Base-by-base conservation (phyloP, 352 stramenopile species). In the Peronospora destructor region DNA sequence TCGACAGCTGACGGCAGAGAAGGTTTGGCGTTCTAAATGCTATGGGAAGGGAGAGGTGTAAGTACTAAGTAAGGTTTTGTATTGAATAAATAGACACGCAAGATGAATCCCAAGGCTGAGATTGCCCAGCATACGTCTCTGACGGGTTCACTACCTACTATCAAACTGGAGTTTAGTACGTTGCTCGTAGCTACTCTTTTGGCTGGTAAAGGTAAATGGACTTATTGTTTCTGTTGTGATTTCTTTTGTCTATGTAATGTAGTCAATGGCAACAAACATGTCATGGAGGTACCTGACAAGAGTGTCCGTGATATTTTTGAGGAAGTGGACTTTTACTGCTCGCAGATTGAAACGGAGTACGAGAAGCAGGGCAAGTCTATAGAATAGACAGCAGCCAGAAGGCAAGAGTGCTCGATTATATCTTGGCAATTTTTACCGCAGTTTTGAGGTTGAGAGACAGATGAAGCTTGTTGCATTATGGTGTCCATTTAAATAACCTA, bases 311-410 rank as follows among this genome's bases (percentile, higher is more conserved):
- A 87, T 28, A 92, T 92, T 59, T 89, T 90, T 46, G 81, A 91
- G 19, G 75, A 91, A 19, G 60, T 92, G 40, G 82, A 92, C 58
- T 84, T 75, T 42, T 79, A 81, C 62, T 92, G 82, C 73, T 84
- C 78, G 42, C 76, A 86, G 66, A 92, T 92, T 49, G 82, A 92
- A 64, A 79, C 82, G 45, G 79, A 92, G 62, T 88, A 91, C 59
- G 82, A 92, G 65, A 62, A 72, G 49, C 56, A 77, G 57, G 82
- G 82, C 64, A 92, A 92, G 74, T 58, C 45, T 56, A 91, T 92
- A 56, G 82, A 92, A 51, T 90, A 88, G 68, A 62, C 41, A 53
- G 68, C 19, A 45, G 23, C 35, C 32, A 44, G 40, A 9, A 0
- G 38, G 19, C 19, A 41, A 58, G n/a, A n/a, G 19, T 41, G 42